Conservation (phyloP, 2,329 filamentous ascomycete species). For the Pyricularia pennisetigena region DNA sequence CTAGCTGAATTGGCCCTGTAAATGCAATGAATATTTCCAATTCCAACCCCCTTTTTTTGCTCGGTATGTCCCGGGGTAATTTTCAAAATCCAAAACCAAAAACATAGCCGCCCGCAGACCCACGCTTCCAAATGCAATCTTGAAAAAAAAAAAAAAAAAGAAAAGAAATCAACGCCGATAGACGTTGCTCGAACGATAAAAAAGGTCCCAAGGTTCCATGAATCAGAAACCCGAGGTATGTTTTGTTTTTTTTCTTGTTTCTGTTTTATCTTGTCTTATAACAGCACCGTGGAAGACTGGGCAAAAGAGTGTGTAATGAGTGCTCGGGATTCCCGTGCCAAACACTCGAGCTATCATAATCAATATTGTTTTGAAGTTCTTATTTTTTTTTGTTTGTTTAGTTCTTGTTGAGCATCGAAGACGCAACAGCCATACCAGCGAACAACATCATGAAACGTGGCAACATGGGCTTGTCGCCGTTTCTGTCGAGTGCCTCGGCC, state of each 20-base stretch:
- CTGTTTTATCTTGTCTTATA: not conserved
- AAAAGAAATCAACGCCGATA: not conserved
- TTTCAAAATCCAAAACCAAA: not conserved
- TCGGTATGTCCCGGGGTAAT: not conserved
- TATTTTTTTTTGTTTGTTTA: not conserved
- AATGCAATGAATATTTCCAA: not conserved
- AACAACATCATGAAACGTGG: conserved; percentile 19
- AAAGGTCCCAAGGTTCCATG: not conserved
- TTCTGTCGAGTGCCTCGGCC: not conserved
- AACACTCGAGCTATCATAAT: not conserved
- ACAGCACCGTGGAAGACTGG: not conserved
- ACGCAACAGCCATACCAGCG: conserved; percentile 17
- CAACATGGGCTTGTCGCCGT: conserved; percentile 8
- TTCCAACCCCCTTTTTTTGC: not conserved
- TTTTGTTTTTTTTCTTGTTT: not conserved
- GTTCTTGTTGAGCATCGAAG: conserved; percentile 12
- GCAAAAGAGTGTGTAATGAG: not conserved
- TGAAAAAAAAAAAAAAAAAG: not conserved
- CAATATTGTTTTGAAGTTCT: too few species aligned
- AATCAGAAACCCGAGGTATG: not conserved
- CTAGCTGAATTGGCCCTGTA: not conserved
- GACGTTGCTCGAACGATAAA: not conserved
- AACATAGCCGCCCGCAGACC: not conserved
- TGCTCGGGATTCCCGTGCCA: not conserved
- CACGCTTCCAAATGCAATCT: not conserved